Evolutionary conservation across 1,284 basidiomycete genomes (phyloP).

Genomic region (Ceratobasidium sp.): DNA sequence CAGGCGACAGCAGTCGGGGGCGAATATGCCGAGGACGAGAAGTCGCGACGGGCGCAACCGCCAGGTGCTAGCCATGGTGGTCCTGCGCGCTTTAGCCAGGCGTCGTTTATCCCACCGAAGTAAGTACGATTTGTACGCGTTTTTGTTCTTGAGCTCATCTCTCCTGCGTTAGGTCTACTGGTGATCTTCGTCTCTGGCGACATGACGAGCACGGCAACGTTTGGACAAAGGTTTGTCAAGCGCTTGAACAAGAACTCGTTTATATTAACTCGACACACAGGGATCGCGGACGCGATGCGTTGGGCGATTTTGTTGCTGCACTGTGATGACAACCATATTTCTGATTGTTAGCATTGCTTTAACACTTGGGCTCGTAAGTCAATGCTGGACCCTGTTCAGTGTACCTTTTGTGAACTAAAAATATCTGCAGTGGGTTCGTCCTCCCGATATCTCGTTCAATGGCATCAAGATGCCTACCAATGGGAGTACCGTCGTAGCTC

Average conservation of each 20-base stretch:
- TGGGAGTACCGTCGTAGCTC: constrained; percentile 57
- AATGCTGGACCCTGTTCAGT: background rate
- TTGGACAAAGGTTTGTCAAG: constrained; percentile 45
- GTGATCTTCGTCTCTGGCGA: constrained; percentile 45
- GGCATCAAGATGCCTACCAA: constrained; percentile 59
- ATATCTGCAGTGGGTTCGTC: constrained; percentile 45
- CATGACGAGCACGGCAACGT: constrained; percentile 46
- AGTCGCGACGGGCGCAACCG: background rate
- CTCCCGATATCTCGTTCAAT: constrained; percentile 59
- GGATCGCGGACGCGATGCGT: constrained; percentile 42
- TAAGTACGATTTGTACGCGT: background rate
- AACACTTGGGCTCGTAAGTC: constrained; percentile 42
- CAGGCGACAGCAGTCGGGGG: constrained; percentile 13
- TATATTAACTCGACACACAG: background rate
- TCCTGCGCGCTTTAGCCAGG: constrained; percentile 15
- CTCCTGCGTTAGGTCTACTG: constrained; percentile 41
- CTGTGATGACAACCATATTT: constrained; percentile 44
- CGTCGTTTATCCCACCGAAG: constrained; percentile 34
- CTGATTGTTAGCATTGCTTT: constrained; percentile 44
- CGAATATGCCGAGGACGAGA: constrained; percentile 9
- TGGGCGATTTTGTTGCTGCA: constrained; percentile 45
- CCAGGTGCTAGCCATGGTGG: background rate
- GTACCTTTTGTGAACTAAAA: background rate
- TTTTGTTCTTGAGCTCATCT: constrained; percentile 2
- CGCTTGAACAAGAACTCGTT: background rate